phyloP scores from a whole-genome alignment of 2,329 filamentous ascomycete species.

The Diaporthe aspalathi region DNA sequence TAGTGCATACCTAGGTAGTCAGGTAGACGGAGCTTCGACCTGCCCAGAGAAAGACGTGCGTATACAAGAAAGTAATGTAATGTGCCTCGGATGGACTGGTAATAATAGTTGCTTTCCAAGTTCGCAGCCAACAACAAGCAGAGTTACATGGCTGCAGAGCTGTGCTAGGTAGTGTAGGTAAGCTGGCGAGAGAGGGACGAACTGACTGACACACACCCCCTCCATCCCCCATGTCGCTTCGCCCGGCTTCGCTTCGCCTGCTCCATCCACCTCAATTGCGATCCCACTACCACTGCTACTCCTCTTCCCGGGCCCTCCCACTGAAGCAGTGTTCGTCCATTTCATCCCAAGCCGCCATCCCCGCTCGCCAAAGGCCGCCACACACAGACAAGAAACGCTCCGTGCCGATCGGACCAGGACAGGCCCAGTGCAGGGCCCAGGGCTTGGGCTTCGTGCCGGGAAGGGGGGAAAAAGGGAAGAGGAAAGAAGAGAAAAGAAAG shows the following conservation, averaged over 20 bases:
- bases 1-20: too few species aligned
- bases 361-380: constrained; percentile 24
- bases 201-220: too few species aligned
- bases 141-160: background rate
- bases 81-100: too few species aligned
- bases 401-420: constrained; percentile 28
- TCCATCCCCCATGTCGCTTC: constrained; percentile 26
- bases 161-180: too few species aligned
- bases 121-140: too few species aligned
- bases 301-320: background rate
- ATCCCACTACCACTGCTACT: background rate
- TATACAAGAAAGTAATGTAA: too few species aligned
- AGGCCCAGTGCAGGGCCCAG: constrained; percentile 12
- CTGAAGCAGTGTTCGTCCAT: constrained; percentile 8
- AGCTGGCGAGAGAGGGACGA: too few species aligned
- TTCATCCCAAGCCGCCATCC: constrained; percentile 27
- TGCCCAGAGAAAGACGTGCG: too few species aligned
- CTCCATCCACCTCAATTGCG: constrained; percentile 13
- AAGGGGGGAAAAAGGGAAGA: background rate
- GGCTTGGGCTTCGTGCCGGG: background rate
- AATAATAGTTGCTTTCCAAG: too few species aligned
- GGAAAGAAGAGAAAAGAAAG: too few species aligned
- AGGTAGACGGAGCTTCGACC: too few species aligned
- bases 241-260: constrained; percentile 20
- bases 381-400: constrained; percentile 30